Evolutionary conservation across 306 rosid species (phyloP).

Genomic region (Dryas alaskensis): DNA sequence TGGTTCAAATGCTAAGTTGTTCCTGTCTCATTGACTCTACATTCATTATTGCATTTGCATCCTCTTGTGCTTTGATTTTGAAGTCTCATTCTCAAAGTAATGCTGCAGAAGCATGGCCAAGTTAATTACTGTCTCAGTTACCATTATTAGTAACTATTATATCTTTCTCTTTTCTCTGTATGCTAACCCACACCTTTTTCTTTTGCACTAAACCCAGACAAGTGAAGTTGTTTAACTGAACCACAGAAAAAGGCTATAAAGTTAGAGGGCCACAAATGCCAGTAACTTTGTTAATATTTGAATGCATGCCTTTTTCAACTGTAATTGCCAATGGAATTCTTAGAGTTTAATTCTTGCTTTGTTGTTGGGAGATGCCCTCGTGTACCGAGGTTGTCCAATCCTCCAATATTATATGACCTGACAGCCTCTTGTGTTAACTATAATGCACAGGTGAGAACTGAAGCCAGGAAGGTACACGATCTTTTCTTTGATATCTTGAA

Average conservation of each 20-base stretch:
- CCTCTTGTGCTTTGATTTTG: neutral
- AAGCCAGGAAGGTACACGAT: constrained; percentile 89
- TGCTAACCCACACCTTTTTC: neutral
- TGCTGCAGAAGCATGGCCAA: neutral
- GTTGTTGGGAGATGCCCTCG: neutral
- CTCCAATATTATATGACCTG: neutral
- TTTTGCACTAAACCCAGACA: neutral
- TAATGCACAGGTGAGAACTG: constrained; percentile 64
- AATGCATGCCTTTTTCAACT: neutral
- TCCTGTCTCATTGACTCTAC: constrained; percentile 3
- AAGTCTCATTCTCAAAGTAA: neutral
- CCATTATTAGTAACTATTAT: neutral
- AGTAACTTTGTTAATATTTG: neutral
- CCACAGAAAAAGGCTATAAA: neutral
- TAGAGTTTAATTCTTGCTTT: neutral
- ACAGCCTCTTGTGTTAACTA: constrained; percentile 23
- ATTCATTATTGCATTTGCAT: constrained; percentile 14
- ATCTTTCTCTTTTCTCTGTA: neutral
- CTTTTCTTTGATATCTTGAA: constrained; percentile 82
- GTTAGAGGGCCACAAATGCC: constrained; percentile 1
- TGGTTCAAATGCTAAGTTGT: constrained; percentile 20
- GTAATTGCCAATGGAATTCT: neutral
- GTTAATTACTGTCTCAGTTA: neutral
- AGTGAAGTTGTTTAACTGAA: neutral
- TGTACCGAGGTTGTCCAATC: neutral